phyloP scores from a whole-genome alignment of 192 early-diverging fungal genomes.

The Linnemannia zychae region DNA sequence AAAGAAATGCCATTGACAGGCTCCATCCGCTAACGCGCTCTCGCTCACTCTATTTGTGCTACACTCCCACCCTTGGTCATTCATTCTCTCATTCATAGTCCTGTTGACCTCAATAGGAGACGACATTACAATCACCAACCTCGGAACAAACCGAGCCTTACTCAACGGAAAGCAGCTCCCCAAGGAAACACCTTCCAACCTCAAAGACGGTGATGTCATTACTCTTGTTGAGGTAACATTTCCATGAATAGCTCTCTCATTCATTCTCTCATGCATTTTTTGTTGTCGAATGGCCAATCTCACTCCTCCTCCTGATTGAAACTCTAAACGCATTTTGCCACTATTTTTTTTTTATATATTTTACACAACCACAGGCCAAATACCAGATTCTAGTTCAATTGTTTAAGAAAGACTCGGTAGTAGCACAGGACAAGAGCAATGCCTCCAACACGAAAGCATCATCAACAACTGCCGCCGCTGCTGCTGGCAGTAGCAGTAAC shows the following conservation, averaged over 20 bases:
- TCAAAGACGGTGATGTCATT: slow-evolving; percentile 14
- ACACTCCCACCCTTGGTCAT: too few relatives aligned
- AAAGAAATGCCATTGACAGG: neutral
- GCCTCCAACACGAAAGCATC: neutral
- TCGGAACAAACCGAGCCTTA: slow-evolving; percentile 40
- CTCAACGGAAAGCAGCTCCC: slow-evolving; percentile 21
- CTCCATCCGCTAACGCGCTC: neutral
- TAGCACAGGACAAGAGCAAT: neutral
- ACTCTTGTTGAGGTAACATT: slow-evolving; percentile 42
- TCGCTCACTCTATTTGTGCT: neutral
- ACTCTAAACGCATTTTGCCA: neutral
- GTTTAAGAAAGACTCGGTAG: neutral
- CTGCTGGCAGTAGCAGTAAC: neutral
- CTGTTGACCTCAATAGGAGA: slow-evolving; percentile 6
- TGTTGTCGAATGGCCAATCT: slow-evolving; percentile 7
- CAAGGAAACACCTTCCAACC: slow-evolving; percentile 7
- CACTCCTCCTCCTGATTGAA: neutral
- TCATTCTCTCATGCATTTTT: neutral
- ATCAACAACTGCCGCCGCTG: neutral
- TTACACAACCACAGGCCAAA: neutral
- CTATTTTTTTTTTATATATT: neutral
- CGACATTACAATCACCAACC: slow-evolving; percentile 19
- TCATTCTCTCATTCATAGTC: slow-evolving; percentile 9
- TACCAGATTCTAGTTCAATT: neutral
- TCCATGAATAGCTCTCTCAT: neutral